Evolutionary conservation across 129 eudicot species (phyloP), one percentile per base, ranked within the genome.

Genomic region (Oenanthe sinensis): DNA sequence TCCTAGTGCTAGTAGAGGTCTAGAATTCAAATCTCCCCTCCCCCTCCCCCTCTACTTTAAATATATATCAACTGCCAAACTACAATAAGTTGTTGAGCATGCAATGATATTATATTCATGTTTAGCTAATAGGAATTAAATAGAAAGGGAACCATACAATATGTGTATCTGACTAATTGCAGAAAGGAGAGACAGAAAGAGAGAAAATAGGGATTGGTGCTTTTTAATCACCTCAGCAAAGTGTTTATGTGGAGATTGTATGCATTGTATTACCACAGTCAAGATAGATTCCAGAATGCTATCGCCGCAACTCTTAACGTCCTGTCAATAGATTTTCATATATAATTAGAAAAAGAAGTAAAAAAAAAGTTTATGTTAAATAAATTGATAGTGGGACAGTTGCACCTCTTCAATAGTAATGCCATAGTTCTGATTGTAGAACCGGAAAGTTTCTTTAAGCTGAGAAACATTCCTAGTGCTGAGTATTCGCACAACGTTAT

Each of bases 221-320:
- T 67, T 71, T 71, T 16, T 1, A 47, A 30, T 82, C 42, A 89
- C 96, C 96, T 87, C 84, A 22, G 88, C 88, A 77, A 86, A 88
- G 86, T 91, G 96, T 70, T 82, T 88, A 70, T 85, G 88, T 9
- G 96, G 96, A 78, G 87, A 63, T 16, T 83, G 83, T n/a, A 91
- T 83, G 86, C 96, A 91, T 83, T 72, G 72, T 72, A 87, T 81
- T 12, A 81, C 86, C 26, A 91, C 82, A 76, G 62, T 87, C 82
- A 88, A 58, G 42, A 88, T 14, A 68, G 90, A 82, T 70, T 80
- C 88, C 79, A 87, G 65, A 58, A 78, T 58, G 50, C 82, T 91
- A 74, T 77, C 60, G 17, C 96, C 91, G 45, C 83, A 91, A 17
- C 80, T 65, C 81, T 58, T 67, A 55, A 91, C 80, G 80, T 87